Conservation (phyloP, 192 early-diverging fungal genomes). For the Glomus cerebriforme region DNA sequence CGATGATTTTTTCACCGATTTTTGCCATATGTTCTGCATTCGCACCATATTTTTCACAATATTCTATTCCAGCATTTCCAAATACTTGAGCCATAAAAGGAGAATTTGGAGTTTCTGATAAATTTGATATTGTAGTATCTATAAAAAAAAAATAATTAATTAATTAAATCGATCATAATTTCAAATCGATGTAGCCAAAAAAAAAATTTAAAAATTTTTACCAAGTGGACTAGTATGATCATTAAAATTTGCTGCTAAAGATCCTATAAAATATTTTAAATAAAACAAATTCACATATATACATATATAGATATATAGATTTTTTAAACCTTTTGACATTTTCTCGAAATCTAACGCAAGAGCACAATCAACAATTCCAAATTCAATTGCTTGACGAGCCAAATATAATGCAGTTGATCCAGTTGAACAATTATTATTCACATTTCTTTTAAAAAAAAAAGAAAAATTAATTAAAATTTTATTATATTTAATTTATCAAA, state of each 20-base stretch:
- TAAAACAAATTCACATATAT: too few relatives aligned
- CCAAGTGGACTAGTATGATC: constrained; percentile 67
- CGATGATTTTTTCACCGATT: constrained; percentile 76
- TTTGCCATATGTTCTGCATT: constrained; percentile 58
- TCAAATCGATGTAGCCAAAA: too few relatives aligned
- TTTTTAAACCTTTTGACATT: constrained; percentile 51
- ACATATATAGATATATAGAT: background rate
- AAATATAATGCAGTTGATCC: constrained; percentile 70
- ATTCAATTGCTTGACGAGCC: constrained; percentile 61
- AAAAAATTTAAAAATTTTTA: constrained; percentile 6
- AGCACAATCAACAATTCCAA: constrained; percentile 64
- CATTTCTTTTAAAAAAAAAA: constrained; percentile 57
- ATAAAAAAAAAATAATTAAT: constrained; percentile 1
- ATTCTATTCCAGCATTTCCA: constrained; percentile 72
- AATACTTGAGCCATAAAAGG: constrained; percentile 73
- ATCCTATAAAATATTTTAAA: constrained; percentile 33
- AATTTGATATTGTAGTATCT: constrained; percentile 59
- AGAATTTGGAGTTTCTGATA: constrained; percentile 55
- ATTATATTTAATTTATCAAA: too few relatives aligned
- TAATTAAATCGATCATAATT: background rate
- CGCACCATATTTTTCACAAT: constrained; percentile 65
- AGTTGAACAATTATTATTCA: constrained; percentile 81
- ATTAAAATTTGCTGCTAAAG: constrained; percentile 49
- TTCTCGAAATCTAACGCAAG: constrained; percentile 79
- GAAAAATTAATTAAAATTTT: too few relatives aligned